Evolutionary conservation across 176 grass and related monocot species (phyloP).

Genomic region (Hyparrhenia diplandra): DNA sequence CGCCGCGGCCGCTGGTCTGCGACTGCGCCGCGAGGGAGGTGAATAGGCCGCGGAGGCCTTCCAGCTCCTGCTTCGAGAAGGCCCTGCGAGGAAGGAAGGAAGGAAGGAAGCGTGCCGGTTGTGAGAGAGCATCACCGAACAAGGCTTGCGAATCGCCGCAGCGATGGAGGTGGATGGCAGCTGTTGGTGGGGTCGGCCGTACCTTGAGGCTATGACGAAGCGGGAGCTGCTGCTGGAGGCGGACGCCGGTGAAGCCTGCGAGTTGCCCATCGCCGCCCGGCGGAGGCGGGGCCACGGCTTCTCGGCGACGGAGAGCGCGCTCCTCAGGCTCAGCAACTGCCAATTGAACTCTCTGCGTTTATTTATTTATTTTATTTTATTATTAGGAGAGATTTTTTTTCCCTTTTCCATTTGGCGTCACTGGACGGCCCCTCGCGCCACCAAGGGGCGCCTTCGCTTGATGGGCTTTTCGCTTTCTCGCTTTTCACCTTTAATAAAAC

Average conservation of each 20-base stretch:
- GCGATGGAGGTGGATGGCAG: not conserved
- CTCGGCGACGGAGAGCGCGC: conserved; percentile 5
- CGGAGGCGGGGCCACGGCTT: not conserved
- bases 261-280: conserved; percentile 64
- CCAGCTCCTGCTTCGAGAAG: conserved; percentile 83
- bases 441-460: conserved; percentile 17
- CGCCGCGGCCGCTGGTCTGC: conserved; percentile 44
- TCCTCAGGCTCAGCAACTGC: conserved; percentile 1
- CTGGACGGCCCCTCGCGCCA: conserved; percentile 9
- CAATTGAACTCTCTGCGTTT: not conserved
- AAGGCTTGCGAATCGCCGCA: not conserved
- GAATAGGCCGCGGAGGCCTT: conserved; percentile 59
- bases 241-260: conserved; percentile 43
- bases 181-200: not conserved
- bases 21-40: conserved; percentile 63
- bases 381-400: not conserved
- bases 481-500: not conserved
- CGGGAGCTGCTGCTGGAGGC: conserved; percentile 13
- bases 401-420: not conserved
- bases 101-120: not conserved
- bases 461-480: not conserved
- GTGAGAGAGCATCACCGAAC: not conserved
- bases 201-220: conserved; percentile 64
- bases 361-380: not conserved
- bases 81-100: conserved; percentile 50